Evolutionary conservation across 441 rosid genomes (phyloP).

Genomic region (Manihot esculenta): DNA sequence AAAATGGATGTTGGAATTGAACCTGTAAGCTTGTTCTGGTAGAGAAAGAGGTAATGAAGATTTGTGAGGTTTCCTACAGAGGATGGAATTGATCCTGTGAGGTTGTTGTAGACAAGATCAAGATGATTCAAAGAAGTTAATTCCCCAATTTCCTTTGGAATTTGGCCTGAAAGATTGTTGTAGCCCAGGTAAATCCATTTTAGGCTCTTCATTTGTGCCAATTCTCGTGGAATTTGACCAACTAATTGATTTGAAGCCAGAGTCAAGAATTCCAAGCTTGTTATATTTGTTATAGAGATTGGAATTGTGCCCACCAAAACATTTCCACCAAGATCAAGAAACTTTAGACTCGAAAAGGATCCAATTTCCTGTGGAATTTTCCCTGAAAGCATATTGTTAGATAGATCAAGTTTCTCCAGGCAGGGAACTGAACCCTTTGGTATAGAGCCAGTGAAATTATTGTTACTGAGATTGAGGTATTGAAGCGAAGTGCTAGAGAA

Average conservation of each 20-base stretch:
- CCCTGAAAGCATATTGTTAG: conserved; percentile 74
- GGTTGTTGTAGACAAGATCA: conserved; percentile 85
- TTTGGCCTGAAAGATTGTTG: conserved; percentile 75
- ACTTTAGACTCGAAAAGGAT: conserved; percentile 44
- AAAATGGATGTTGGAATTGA: conserved; percentile 56
- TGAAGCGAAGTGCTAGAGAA: conserved; percentile 52
- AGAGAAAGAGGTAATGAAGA: conserved; percentile 70
- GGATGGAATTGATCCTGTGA: conserved; percentile 67
- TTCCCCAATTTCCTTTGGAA: conserved; percentile 60
- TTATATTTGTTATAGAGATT: conserved; percentile 43
- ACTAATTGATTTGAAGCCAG: conserved; percentile 74
- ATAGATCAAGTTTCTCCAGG: conserved; percentile 67
- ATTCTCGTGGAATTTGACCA: conserved; percentile 53
- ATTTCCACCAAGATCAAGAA: conserved; percentile 87
- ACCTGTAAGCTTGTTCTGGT: conserved; percentile 70
- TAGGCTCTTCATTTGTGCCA: conserved; percentile 54
- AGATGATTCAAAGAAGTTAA: conserved; percentile 62
- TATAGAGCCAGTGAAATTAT: conserved; percentile 69
- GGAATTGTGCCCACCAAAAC: conserved; percentile 62
- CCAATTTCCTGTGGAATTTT: conserved; percentile 52
- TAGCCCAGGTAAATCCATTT: conserved; percentile 87
- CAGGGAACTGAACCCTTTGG: conserved; percentile 36
- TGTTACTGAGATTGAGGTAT: conserved; percentile 72
- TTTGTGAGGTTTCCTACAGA: conserved; percentile 57
- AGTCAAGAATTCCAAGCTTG: conserved; percentile 56